Percentiles rank a stretch among this genome's conserved stretches.
Evolutionary conservation across 1,284 basidiomycete species (phyloP).

Genomic region (Puccinia novopanici): DNA sequence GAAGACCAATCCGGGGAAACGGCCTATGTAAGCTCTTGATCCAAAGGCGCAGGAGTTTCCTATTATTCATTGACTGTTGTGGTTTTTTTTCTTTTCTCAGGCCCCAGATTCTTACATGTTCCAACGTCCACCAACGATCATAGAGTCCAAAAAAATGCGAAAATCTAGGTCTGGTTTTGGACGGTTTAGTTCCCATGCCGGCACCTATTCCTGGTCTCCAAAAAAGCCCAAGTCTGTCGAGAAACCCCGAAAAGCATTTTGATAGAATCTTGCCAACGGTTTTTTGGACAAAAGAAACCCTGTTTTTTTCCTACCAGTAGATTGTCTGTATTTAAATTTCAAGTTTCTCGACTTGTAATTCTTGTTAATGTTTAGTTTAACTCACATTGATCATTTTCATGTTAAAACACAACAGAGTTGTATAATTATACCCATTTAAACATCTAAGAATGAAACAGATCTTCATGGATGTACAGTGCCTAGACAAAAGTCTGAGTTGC

Average conservation of each 20-base stretch:
- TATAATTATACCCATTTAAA: too few relatives aligned
- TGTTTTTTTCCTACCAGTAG: too few relatives aligned
- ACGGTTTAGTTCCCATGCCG: conserved; percentile 5
- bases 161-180: conserved; percentile 21
- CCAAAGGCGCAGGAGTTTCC: background rate
- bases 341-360: too few relatives aligned
- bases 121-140: conserved; percentile 23
- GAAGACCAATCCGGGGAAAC: conserved; percentile 67
- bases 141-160: background rate
- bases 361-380: too few relatives aligned
- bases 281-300: too few relatives aligned
- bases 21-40: conserved; percentile 53
- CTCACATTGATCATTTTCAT: too few relatives aligned
- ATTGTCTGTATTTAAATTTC: too few relatives aligned
- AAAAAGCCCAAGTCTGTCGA: conserved; percentile 19
- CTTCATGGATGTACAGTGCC: too few relatives aligned
- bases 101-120: conserved; percentile 3
- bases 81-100: background rate
- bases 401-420: too few relatives aligned
- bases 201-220: background rate
- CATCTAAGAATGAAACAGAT: too few relatives aligned
- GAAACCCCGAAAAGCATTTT: background rate
- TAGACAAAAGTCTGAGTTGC: too few relatives aligned
- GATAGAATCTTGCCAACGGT: too few relatives aligned
- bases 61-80: background rate